These are phyloP conservation scores for Coemansia sp. DNA, from an alignment of 192 early-diverging fungal genomes.

Conservation along the genomic window DNA sequence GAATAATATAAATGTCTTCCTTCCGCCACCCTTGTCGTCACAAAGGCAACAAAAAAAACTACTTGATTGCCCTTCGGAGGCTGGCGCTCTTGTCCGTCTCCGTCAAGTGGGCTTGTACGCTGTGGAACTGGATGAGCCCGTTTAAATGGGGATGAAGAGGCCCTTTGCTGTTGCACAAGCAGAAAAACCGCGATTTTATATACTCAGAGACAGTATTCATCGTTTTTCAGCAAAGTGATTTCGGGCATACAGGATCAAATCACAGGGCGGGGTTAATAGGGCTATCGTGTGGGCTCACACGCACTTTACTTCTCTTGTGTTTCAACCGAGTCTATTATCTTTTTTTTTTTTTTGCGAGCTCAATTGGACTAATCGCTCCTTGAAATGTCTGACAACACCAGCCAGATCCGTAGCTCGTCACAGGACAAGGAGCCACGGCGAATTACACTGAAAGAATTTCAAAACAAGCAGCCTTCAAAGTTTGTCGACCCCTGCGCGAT, in stretches of 20 bases:
- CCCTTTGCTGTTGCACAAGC: background rate
- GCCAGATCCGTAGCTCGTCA: slow-evolving; percentile 28
- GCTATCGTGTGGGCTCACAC: background rate
- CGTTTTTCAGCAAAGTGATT: too few species aligned
- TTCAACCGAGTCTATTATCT: background rate
- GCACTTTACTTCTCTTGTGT: background rate
- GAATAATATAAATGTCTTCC: background rate
- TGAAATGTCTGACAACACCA: slow-evolving; percentile 25
- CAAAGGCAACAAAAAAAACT: background rate
- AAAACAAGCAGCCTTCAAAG: slow-evolving; percentile 43
- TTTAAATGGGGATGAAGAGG: background rate
- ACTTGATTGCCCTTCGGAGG: background rate
- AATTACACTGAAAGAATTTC: slow-evolving; percentile 40
- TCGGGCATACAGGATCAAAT: too few species aligned
- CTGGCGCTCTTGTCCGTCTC: background rate
- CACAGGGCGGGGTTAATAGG: too few species aligned
- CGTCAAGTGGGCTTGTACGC: background rate
- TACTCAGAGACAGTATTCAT: background rate
- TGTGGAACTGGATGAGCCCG: background rate
- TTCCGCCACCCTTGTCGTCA: background rate
- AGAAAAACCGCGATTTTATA: background rate
- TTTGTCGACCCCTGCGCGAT: slow-evolving; percentile 51
- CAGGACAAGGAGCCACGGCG: slow-evolving; percentile 24
- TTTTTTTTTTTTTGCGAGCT: background rate
- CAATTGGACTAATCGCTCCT: background rate